Base-by-base conservation (phyloP, 2,329 filamentous ascomycete species). In the Aspergillus tamarii region DNA sequence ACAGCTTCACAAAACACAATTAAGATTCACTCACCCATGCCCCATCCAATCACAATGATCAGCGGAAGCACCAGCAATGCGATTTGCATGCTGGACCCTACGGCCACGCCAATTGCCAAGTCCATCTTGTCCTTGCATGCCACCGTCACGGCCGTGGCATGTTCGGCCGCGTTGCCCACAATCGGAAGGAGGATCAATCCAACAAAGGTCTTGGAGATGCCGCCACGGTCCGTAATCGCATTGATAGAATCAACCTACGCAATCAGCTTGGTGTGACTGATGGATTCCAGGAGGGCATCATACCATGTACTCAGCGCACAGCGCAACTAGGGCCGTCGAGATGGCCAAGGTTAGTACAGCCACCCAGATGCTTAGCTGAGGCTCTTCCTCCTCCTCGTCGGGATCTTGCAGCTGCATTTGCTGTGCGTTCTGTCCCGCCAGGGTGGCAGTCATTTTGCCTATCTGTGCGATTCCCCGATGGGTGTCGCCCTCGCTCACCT, bases 281-380 rank as follows among this genome's bases (percentile, higher is more conserved):
- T 39, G 34, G 6, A 26, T 39, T 23, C 23, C 14, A 26, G 1
- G 21, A 12, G n/a, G 12, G 2, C 14, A 30, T 57, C 66, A 21
- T 68, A 77, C 87, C 84, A 89, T 86, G 73, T 84, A 89, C 70
- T 89, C 87, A 11, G 87, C 88, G 70, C 92, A 95, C 46, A 95
- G 84, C 1, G 91, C 93, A 54, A 96, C 93, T 59, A 94, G 82
- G 48, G 89, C 90, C 4, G 92, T 96, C 0, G 91, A 89, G n/a
- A 86, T 81, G 8, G 83, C 83, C 4, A 97, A 87, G 0, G 91
- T 91, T 50, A 86, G 81, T 4, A 96, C 70, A 1, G 94, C 93
- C 16, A 93, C 91, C 46, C 82, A 76, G 59, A 94, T 84, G 59
- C 89, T 87, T 28, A 97, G 84, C 67, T 92, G 87, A 0, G 94